A percentile compares a stretch with the other conserved stretches of the same genome.
These are phyloP conservation scores for Suillus clintonianus DNA, from an alignment of 768 basidiomycete genomes.

Conservation along the genomic window DNA sequence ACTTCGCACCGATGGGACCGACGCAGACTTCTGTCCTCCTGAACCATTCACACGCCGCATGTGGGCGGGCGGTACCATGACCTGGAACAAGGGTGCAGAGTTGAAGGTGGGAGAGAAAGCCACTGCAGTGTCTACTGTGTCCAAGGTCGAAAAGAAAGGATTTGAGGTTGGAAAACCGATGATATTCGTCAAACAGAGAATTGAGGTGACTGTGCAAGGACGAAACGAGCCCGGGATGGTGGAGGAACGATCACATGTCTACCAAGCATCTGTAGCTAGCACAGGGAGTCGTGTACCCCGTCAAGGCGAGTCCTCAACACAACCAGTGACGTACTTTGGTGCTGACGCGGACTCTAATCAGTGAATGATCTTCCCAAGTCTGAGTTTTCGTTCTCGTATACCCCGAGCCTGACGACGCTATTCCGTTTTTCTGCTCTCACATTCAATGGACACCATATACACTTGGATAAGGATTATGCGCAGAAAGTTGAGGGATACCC, in stretches of 20 bases:
- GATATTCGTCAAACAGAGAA: constrained; percentile 73
- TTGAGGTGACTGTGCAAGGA: constrained; percentile 51
- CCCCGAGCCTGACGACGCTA: constrained; percentile 67
- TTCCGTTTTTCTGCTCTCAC: constrained; percentile 88
- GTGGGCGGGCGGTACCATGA: constrained; percentile 77
- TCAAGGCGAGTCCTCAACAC: constrained; percentile 39
- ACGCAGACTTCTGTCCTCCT: constrained; percentile 70
- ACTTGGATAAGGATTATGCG: constrained; percentile 77
- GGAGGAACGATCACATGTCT: constrained; percentile 74
- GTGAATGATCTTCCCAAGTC: constrained; percentile 52
- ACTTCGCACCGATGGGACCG: constrained; percentile 71
- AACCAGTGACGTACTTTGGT: not conserved
- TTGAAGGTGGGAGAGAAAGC: constrained; percentile 58
- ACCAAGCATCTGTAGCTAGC: constrained; percentile 38
- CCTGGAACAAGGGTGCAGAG: constrained; percentile 52
- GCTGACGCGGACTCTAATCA: constrained; percentile 21
- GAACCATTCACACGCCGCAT: constrained; percentile 75
- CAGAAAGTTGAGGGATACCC: constrained; percentile 69
- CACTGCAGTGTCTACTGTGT: constrained; percentile 48
- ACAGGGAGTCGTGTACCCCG: constrained; percentile 35
- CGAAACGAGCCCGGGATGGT: constrained; percentile 46
- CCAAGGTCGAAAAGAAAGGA: constrained; percentile 61
- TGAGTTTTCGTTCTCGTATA: constrained; percentile 67
- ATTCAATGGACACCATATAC: constrained; percentile 85
- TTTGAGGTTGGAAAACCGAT: constrained; percentile 61